Conservation (phyloP, 148 eudicot genomes). For the Oxyria digyna region DNA sequence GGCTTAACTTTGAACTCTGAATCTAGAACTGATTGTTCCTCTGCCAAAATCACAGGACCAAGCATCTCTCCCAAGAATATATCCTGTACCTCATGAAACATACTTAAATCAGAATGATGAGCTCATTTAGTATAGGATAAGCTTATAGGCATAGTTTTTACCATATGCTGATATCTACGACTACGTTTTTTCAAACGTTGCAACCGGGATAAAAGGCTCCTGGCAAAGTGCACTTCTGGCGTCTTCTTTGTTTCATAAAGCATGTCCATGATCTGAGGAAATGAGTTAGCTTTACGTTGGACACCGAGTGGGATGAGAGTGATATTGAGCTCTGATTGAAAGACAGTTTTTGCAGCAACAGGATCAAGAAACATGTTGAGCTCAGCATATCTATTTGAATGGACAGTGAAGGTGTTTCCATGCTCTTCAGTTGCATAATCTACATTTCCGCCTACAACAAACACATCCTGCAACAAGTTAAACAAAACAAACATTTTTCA, state of each 20-base stretch:
- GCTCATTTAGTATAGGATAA: not conserved
- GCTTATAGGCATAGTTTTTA: conserved; percentile 14
- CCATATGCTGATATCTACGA: conserved; percentile 63
- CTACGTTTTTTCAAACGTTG: conserved; percentile 30
- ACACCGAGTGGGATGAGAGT: conserved; percentile 50
- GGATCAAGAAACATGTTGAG: conserved; percentile 84
- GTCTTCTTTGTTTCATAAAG: conserved; percentile 28
- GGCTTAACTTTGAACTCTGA: conserved; percentile 22
- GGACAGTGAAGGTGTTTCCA: conserved; percentile 47
- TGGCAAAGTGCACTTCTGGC: conserved; percentile 44
- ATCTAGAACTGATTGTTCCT: conserved; percentile 19
- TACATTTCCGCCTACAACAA: conserved; percentile 62
- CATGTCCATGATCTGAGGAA: conserved; percentile 18
- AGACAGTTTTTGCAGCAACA: conserved; percentile 57
- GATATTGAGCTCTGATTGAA: conserved; percentile 40
- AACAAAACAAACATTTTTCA: not conserved
- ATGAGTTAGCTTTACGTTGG: conserved; percentile 35
- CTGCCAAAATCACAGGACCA: conserved; percentile 56
- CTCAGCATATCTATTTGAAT: conserved; percentile 57
- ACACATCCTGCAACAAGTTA: conserved; percentile 44
- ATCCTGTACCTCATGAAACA: conserved; percentile 31
- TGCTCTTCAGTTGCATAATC: conserved; percentile 16
- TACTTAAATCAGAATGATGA: too few relatives aligned
- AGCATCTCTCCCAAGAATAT: conserved; percentile 70
- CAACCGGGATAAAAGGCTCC: conserved; percentile 34